Evolutionary conservation across 2,329 filamentous ascomycete species (phyloP).

Genomic region (Albifimbria verrucaria): DNA sequence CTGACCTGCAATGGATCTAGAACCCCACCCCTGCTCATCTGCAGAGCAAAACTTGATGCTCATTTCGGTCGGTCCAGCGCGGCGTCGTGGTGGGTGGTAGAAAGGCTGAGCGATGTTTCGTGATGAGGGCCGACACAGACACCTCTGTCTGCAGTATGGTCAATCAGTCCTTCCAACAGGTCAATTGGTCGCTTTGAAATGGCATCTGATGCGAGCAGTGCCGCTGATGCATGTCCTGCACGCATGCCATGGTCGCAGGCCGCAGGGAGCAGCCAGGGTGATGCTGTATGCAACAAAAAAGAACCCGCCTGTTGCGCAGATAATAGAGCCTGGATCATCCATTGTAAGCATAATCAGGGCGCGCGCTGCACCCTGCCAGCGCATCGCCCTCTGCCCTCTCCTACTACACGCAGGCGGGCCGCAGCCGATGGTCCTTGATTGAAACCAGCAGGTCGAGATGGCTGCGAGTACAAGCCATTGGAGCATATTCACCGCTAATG

Average conservation of each 20-base stretch:
- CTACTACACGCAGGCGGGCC: too few species aligned
- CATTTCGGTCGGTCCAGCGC: too few species aligned
- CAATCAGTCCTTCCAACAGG: not conserved
- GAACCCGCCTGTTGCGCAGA: not conserved
- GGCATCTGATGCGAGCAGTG: not conserved
- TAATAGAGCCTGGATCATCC: not conserved
- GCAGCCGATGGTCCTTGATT: too few species aligned
- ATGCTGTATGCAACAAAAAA: not conserved
- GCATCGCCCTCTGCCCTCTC: not conserved
- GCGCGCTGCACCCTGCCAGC: not conserved
- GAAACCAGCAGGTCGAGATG: too few species aligned
- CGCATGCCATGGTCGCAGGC: not conserved
- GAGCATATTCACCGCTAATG: too few species aligned
- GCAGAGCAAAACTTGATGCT: not conserved
- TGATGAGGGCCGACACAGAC: not conserved
- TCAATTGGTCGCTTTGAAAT: not conserved
- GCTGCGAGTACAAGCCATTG: too few species aligned
- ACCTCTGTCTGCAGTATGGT: not conserved
- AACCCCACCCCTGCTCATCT: not conserved
- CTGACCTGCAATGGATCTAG: not conserved
- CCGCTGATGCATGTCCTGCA: not conserved
- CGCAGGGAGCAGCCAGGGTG: not conserved
- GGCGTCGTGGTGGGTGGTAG: too few species aligned
- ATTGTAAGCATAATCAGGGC: not conserved
- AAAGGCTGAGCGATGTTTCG: too few species aligned